Base-by-base conservation (phyloP, 208 protist species). In the Acanthamoeba lenticulata region DNA sequence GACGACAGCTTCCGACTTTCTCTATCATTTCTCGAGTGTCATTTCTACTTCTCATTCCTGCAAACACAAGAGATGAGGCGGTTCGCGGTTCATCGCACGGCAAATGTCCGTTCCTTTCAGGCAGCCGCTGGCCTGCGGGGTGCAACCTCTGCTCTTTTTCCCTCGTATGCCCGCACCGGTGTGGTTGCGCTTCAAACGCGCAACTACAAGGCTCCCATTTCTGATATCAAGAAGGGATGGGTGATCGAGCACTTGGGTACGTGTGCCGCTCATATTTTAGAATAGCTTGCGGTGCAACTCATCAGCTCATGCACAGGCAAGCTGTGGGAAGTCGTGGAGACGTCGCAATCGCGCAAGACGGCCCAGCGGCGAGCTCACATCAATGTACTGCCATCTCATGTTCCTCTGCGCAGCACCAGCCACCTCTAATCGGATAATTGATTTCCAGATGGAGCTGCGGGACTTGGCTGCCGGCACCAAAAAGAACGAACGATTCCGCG, bases 171-270 rank as follows among this genome's bases (percentile, higher is more conserved):
- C 36, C 36, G 19, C 27, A 7, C 69, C 7, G 36, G 69, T 15
- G 17, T 17, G n/a, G 38, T 19, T 11, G 32, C 36, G 38, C 21
- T 21, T 6, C 60, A 69, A 5, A 15, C 24, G 67, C 69, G 69
- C 36, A 45, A 81, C 38, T 81, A 81, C 38, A 81, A 81, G 38
- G 69, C 69, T 2, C 69, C 69, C 36, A 45, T 81, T 9, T n/a
- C 69, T 36, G 69, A 81, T 36, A 81, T 81, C 69, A 81, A 47
- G 36, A 81, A 81, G 69, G 69, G 69, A 29, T 81, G 69, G 69
- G 69, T 81, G 17, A 81, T 81, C 36, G 69, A 81, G 19, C 69
- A 81, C 27, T 47, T 81, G 32, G 69, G 69, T 81, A 47, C 69
- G 1, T 7, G 24, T 52, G 5, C 45, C 5, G 5, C 45, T 17